Conservation (phyloP, 495 filamentous ascomycete species). For the Aspergillus bertholletiae region DNA sequence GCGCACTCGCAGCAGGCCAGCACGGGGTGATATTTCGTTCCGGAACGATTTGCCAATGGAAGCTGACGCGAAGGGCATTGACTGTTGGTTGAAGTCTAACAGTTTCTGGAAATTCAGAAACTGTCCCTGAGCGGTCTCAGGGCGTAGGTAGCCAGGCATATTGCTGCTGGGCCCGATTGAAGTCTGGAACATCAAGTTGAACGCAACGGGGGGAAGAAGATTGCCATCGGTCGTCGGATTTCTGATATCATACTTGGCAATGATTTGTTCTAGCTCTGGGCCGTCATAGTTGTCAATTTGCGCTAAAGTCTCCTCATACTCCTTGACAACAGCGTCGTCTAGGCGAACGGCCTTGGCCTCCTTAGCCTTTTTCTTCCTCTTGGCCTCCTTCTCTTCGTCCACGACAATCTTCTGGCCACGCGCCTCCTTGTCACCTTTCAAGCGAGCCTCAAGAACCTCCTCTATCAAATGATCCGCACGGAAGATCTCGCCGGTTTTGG, state of each 20-base stretch:
- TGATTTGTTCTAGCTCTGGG: conserved; percentile 58
- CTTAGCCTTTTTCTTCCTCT: conserved; percentile 64
- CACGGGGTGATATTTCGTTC: conserved; percentile 68
- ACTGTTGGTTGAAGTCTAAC: conserved; percentile 67
- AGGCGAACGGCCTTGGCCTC: conserved; percentile 56
- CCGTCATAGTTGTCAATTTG: conserved; percentile 72
- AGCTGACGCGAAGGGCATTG: conserved; percentile 71
- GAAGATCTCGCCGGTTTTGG: conserved; percentile 94
- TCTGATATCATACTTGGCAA: conserved; percentile 61
- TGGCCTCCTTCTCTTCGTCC: conserved; percentile 60
- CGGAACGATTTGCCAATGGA: conserved; percentile 74
- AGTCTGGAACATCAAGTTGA: conserved; percentile 77
- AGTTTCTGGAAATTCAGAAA: conserved; percentile 67
- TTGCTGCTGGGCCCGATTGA: conserved; percentile 65
- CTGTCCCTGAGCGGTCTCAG: conserved; percentile 67
- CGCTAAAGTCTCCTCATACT: conserved; percentile 67
- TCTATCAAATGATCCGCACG: conserved; percentile 94
- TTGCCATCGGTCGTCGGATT: conserved; percentile 60
- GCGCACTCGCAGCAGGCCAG: conserved; percentile 64
- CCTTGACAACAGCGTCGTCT: conserved; percentile 58
- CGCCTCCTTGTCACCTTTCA: conserved; percentile 78
- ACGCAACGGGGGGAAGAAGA: conserved; percentile 59
- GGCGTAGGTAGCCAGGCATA: conserved; percentile 59
- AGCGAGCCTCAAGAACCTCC: conserved; percentile 77
- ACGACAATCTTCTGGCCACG: conserved; percentile 67